Conservation (phyloP, 768 basidiomycete species). For the Pulveroboletus sp. region DNA sequence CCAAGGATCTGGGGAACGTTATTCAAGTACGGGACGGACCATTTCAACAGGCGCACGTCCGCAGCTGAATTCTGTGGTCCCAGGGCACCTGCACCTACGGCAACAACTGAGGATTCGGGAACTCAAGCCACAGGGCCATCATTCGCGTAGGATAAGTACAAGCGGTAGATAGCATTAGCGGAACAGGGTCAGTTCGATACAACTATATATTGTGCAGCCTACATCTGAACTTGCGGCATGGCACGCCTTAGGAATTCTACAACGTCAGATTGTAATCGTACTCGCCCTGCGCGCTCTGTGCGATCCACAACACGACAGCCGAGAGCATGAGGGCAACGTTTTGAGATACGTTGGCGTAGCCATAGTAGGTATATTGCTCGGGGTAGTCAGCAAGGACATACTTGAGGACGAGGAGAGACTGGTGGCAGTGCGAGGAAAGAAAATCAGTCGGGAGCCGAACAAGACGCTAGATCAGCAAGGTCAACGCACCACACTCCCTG, state of each 20-base stretch:
- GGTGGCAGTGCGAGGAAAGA: neutral
- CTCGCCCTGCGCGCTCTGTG: constrained; percentile 79
- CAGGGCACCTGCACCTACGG: too few relatives aligned
- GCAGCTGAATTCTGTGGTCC: neutral
- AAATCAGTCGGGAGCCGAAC: neutral
- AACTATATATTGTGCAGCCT: constrained; percentile 1
- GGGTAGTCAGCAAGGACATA: constrained; percentile 72
- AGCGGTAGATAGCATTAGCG: constrained; percentile 6
- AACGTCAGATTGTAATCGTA: constrained; percentile 91
- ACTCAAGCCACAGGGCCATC: neutral
- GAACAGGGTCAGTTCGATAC: neutral
- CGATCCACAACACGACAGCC: constrained; percentile 85
- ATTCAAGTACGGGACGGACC: neutral
- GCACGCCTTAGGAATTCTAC: constrained; percentile 21
- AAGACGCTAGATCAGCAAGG: neutral
- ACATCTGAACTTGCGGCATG: neutral
- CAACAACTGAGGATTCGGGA: neutral
- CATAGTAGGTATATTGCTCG: constrained; percentile 82
- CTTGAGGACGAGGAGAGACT: constrained; percentile 89
- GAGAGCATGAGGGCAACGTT: constrained; percentile 83
- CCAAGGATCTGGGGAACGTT: too few relatives aligned
- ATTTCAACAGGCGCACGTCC: neutral
- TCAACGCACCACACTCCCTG: constrained; percentile 86
- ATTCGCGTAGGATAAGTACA: constrained; percentile 3
- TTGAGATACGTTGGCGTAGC: constrained; percentile 93